Evolutionary conservation across 345 rosid species (phyloP), one percentile per base, ranked within the genome.

Genomic region (Arabis hirsuta): DNA sequence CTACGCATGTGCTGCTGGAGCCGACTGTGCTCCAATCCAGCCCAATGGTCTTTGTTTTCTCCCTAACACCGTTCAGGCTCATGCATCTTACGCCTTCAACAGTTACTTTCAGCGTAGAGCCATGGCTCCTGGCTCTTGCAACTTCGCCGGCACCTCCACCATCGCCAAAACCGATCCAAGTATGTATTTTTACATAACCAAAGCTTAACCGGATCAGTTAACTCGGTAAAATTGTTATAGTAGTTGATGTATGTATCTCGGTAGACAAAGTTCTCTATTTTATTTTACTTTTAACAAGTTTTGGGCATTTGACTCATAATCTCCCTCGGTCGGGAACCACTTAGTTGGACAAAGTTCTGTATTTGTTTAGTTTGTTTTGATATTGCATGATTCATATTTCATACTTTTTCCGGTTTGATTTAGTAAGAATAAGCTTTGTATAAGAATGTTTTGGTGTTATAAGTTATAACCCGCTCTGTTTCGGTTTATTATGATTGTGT

Each of bases 11-110:
- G 77, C 69, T 20, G 62, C 84, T 26, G 96, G 96, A 3, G 96
- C 90, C 1, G 96, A 90, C 77, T 90, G 96, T 60, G 77, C 56
- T 26, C 87, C 94, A 2, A 56, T 90, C 2, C 85, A 65, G 62
- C 36, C 91, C 0, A 55, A 27, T 34, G 91, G 94, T 1, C 78
- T 86, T 0, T 90, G 96, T 42, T 88, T 76, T 51, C 85, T 88
- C 5, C 94, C 96, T 1, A 88, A 90, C 68, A 86, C 91, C 0
- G 36, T 88, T 19, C 86, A 78, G 19, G 94, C 91, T 27, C 96
- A 90, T 34, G 86, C 96, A 24, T 90, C 96, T 36, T 90, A 88
- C 54, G 91, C 96, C 24, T 90, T 86, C 82, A 88, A 90, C 58
- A 90, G 94, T 79, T 90, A 80, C 76, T 90, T 67, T 65, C 91